These are phyloP conservation scores for Xylaria sp. DNA, from an alignment of 2,329 filamentous ascomycete genomes.

Conservation along the genomic window DNA sequence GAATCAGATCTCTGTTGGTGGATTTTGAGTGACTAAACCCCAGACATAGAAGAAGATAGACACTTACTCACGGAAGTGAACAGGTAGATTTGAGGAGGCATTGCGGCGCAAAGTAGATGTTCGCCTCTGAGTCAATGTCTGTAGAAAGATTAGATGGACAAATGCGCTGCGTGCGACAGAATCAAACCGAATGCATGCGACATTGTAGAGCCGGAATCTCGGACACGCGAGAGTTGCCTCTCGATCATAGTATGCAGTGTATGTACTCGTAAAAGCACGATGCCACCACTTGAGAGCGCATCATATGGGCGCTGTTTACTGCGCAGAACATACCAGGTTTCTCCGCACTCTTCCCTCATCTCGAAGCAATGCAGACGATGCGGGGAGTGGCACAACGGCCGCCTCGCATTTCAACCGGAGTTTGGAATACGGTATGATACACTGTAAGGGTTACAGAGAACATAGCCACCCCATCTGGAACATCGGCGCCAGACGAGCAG, in stretches of 20 bases:
- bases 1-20: not conserved
- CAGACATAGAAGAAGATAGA: not conserved
- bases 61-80: not conserved
- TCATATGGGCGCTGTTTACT: not conserved
- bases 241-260: not conserved
- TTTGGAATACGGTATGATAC: not conserved
- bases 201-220: not conserved
- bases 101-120: not conserved
- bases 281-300: not conserved
- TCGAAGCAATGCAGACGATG: not conserved
- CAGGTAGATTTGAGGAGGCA: not conserved
- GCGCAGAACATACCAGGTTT: not conserved
- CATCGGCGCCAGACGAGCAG: not conserved
- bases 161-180: no score
- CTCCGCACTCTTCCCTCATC: slow-evolving; percentile 1
- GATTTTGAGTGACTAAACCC: not conserved
- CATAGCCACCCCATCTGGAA: not conserved
- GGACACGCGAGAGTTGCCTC: not conserved
- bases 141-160: not conserved
- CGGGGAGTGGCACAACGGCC: slow-evolving; percentile 7
- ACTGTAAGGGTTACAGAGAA: slow-evolving; percentile 7
- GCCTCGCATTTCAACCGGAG: slow-evolving; percentile 14
- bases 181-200: no score
- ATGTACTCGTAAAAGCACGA: not conserved
- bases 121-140: not conserved